These are phyloP conservation scores for Vigna nakashimae DNA, from an alignment of 306 rosid species.

Conservation along the genomic window DNA sequence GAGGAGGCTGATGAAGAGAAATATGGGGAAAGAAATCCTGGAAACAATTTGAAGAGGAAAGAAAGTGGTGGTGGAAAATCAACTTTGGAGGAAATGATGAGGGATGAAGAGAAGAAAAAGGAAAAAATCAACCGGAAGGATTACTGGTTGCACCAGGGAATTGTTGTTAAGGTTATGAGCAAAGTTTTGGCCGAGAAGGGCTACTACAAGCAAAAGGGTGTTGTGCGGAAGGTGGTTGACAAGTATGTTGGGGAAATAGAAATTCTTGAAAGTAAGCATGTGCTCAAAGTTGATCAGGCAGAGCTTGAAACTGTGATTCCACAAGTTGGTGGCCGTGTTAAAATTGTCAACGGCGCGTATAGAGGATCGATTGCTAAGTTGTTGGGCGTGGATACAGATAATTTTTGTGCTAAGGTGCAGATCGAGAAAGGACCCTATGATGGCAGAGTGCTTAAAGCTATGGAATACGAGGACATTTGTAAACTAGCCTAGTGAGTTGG, in stretches of 20 bases:
- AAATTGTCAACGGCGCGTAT: conserved; percentile 89
- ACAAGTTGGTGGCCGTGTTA: conserved; percentile 82
- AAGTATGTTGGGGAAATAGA: conserved; percentile 90
- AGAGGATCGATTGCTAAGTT: conserved; percentile 77
- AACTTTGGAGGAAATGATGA: conserved; percentile 77
- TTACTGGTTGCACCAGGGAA: conserved; percentile 82
- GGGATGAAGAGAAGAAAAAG: conserved; percentile 86
- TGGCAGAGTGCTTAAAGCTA: conserved; percentile 83
- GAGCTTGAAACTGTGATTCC: conserved; percentile 97
- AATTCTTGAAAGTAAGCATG: conserved; percentile 83
- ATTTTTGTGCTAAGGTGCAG: conserved; percentile 85
- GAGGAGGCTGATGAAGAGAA: conserved; percentile 69
- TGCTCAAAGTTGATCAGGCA: conserved; percentile 84
- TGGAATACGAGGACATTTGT: conserved; percentile 86
- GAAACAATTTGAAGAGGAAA: conserved; percentile 48
- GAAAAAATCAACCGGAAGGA: conserved; percentile 87
- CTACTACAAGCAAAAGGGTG: conserved; percentile 87
- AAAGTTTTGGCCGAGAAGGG: conserved; percentile 87
- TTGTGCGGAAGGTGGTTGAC: conserved; percentile 79
- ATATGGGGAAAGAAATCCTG: conserved; percentile 44
- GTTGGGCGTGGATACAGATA: conserved; percentile 69
- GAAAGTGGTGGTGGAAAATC: conserved; percentile 58
- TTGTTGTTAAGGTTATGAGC: conserved; percentile 89
- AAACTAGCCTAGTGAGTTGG: conserved; percentile 58
- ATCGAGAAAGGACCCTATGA: conserved; percentile 90